Conservation (phyloP, 768 basidiomycete species). For the Boletus rufocinnamomeus region DNA sequence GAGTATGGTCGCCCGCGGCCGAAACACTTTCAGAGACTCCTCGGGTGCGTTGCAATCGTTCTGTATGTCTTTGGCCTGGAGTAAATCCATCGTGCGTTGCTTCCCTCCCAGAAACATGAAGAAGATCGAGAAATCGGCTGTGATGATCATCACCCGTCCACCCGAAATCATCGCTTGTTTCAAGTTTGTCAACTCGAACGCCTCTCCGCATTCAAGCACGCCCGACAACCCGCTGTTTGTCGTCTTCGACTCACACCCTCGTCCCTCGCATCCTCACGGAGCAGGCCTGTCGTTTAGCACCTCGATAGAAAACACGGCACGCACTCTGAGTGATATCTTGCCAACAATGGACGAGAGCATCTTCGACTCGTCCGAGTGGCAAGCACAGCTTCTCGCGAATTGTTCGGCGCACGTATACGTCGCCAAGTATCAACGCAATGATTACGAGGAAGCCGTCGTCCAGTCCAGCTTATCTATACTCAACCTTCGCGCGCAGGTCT, state of each 20-base stretch:
- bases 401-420: conserved; percentile 61
- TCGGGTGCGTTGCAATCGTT: conserved; percentile 24
- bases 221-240: conserved; percentile 44
- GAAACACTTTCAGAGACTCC: conserved; percentile 38
- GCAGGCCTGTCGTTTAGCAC: conserved; percentile 58
- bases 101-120: conserved; percentile 27
- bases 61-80: neutral
- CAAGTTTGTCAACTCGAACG: conserved; percentile 26
- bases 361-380: conserved; percentile 52
- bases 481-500: conserved; percentile 41
- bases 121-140: conserved; percentile 27
- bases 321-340: conserved; percentile 48
- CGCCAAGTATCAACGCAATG: conserved; percentile 29
- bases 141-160: conserved; percentile 64
- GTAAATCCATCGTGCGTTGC: neutral
- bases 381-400: conserved; percentile 61
- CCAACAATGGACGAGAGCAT: conserved; percentile 46
- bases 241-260: conserved; percentile 69
- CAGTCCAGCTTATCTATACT: conserved; percentile 55
- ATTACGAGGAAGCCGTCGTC: conserved; percentile 40
- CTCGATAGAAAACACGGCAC: conserved; percentile 45
- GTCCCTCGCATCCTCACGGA: conserved; percentile 58
- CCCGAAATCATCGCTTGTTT: conserved; percentile 67
- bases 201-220: neutral
- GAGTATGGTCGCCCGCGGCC: conserved; percentile 41